phyloP scores from a whole-genome alignment of 2,329 filamentous ascomycete genomes.

The Neoascochyta sp. region DNA sequence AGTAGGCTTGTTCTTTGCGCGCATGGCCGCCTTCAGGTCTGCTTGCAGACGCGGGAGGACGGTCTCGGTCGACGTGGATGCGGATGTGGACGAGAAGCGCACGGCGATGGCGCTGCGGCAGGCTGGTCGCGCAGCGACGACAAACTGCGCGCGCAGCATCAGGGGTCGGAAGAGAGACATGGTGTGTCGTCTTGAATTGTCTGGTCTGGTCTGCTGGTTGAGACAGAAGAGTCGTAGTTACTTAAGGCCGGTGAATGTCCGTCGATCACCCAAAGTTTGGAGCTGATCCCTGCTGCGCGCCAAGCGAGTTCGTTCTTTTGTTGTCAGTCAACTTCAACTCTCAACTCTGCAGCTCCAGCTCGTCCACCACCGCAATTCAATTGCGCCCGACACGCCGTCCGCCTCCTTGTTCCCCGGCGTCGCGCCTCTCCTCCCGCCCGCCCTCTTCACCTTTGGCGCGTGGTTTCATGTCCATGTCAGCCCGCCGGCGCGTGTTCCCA shows the following conservation, averaged over 20 bases:
- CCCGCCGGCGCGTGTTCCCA: constrained; percentile 27
- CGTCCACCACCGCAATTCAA: constrained; percentile 31
- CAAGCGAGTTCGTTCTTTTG: constrained; percentile 25
- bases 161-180: constrained; percentile 27
- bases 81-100: constrained; percentile 19
- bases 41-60: constrained; percentile 45
- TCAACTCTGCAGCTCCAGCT: constrained; percentile 18
- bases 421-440: constrained; percentile 14
- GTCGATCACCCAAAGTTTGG: constrained; percentile 7
- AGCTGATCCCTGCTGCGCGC: constrained; percentile 17
- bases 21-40: constrained; percentile 49
- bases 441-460: constrained; percentile 11
- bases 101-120: constrained; percentile 20
- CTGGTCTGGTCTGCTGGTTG: background rate
- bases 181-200: constrained; percentile 2
- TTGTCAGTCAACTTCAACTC: constrained; percentile 27
- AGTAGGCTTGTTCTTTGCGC: constrained; percentile 52
- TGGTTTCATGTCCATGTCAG: constrained; percentile 28
- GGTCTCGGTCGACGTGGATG: constrained; percentile 11
- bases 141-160: constrained; percentile 14
- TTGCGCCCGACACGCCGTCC: constrained; percentile 20
- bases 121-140: constrained; percentile 9
- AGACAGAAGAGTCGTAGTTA: constrained; percentile 1
- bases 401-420: constrained; percentile 8
- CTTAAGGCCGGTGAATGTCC: constrained; percentile 6